Evolutionary conservation across 2,329 filamentous ascomycete genomes (phyloP), one percentile per base, ranked within the genome.

Genomic region (Colletotrichum neosansevieriae): DNA sequence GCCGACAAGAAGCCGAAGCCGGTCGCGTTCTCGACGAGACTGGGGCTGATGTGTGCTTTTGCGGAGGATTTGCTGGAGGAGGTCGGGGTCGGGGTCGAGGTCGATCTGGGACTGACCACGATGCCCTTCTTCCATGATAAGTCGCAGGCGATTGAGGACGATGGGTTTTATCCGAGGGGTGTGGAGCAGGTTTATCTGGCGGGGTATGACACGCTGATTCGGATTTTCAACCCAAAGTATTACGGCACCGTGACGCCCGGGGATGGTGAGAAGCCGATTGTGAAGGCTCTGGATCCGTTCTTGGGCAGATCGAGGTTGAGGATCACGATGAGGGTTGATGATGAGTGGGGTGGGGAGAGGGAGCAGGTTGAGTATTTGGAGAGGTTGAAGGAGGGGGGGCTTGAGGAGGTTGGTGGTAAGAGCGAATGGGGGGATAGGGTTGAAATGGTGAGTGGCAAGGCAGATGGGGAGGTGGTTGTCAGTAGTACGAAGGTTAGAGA

Each of bases 41-140:
- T 95, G 34, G 84, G 85, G 6, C 89, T 95, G 84, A 94, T 95
- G 91, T 85, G 87, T 21, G 78, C 87, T 0, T 90, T 94, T 72
- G 91, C 89, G 2, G 76, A 80, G 56, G 90, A 91, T 1, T 72
- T 88, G 34, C 77, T 83, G 3, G 62, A 65, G 4, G 70, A 71
- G 29, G 4, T 24, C 0, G 11, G 11, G 13, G 54, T 58, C 15
- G 12, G 38, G 21, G 64, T 15, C 9, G 63, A 45, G 32, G 79
- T 90, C 4, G 92, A 94, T 72, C 85, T 95, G 42, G 92, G 85
- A 2, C 83, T 96, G 2, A 93, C 91, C 0, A 91, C 86, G 40
- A 83, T 87, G 73, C 90, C 92, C 0, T 94, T 91, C 75, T 96
- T 95, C 73, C 88, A 88, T 66, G 89, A 91, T 74, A 95, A 95